Evolutionary conservation across 2,329 filamentous ascomycete species (phyloP), one percentile per base, ranked within the genome.

Genomic region (Stagonosporopsis chrysanthemi): DNA sequence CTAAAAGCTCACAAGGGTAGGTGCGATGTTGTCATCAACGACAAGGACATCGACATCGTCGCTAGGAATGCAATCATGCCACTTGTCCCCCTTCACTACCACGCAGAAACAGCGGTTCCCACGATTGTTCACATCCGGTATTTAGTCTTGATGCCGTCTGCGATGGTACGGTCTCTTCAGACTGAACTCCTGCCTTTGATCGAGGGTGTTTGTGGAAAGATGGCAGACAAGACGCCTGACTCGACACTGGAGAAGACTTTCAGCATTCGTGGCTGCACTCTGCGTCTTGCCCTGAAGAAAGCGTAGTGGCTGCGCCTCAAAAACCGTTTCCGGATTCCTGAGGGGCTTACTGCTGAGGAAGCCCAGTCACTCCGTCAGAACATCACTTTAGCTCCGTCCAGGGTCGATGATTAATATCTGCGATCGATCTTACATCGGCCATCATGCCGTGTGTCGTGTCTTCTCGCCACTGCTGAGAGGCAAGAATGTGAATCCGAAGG

Each of bases 41-140:
- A 82, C 62, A 15, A 5, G 4, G 74, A 80, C 14, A 59, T 75
- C 8, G 58, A 69, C 12, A 59, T 81, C n/a, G 77, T 78, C 0
- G 72, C 72, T 1, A 70, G 79, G 1, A 81, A 81, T 55, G 56
- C 58, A 12, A 75, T 80, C 4, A 51, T 83, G 6, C 67, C 81
- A 0, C 70, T 83, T 4, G 51, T 77, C 4, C 71, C 71, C 0
- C 52, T 74, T 7, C 14, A 54, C 65, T 28, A 28, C 6, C 58
- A 71, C 0, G 38, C 28, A 58, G 56, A 69, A 0, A 55, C 57
- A 6, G 73, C 71, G 0, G 59, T 66, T 2, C 69, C 73, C 0
- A 68, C 67, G 15, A 79, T 81, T 41, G 59, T 80, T 1, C 79
- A 82, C 62, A 8, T 81, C 4, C 82, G 80, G 80, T 82, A 82